phyloP scores from a whole-genome alignment of 2,329 filamentous ascomycete species.

The Rasamsonia emersonii region DNA sequence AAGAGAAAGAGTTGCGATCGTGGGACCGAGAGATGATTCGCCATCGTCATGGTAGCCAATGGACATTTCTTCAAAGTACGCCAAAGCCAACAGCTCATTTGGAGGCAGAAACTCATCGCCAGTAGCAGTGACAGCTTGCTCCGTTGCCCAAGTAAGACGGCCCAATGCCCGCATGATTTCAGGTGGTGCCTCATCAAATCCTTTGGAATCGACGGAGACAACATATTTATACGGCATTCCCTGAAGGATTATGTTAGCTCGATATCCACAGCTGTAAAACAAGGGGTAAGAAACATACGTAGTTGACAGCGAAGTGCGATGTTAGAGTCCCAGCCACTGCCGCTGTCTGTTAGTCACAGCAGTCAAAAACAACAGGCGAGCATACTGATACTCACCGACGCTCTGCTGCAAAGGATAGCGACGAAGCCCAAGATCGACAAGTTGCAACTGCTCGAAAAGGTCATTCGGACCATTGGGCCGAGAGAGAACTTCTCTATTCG shows the following conservation, averaged over 20 bases:
- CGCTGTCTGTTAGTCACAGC: neutral
- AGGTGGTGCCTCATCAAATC: conserved; percentile 34
- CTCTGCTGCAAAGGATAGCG: conserved; percentile 29
- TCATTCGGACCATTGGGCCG: conserved; percentile 51
- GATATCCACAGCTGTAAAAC: neutral
- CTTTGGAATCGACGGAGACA: conserved; percentile 38
- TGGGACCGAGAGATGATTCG: conserved; percentile 46
- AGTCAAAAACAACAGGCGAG: neutral
- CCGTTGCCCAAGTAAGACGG: conserved; percentile 46
- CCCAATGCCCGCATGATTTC: conserved; percentile 39
- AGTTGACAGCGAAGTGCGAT: conserved; percentile 43
- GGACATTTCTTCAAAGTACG: conserved; percentile 48
- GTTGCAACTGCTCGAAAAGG: conserved; percentile 47
- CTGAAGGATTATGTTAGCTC: too few species aligned
- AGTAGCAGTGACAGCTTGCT: conserved; percentile 25
- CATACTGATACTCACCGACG: conserved; percentile 20
- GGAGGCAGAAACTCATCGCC: conserved; percentile 30
- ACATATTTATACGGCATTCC: conserved; percentile 55
- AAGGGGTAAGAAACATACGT: conserved; percentile 22
- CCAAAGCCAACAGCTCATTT: conserved; percentile 49
- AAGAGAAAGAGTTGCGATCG: conserved; percentile 47
- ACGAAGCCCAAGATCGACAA: conserved; percentile 37
- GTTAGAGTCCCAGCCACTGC: conserved; percentile 32
- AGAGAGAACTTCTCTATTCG: conserved; percentile 45
- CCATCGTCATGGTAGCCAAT: conserved; percentile 55